Percentiles rank a stretch among this genome's conserved stretches.
Conservation (phyloP, 208 protist species). For the Crithidia mellificae region DNA sequence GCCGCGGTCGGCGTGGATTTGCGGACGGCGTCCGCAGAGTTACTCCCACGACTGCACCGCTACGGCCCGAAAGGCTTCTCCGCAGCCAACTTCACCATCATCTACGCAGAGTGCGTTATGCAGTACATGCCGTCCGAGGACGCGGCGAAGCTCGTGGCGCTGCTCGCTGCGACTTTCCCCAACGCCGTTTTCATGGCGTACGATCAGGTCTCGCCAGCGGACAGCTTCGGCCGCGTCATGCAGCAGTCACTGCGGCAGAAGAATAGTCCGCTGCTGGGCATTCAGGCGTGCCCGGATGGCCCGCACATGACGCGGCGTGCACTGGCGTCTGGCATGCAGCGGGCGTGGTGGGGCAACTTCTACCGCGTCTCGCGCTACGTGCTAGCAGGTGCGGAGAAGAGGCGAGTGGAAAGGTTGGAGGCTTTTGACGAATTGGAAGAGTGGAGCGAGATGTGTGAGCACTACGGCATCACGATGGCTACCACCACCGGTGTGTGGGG, state of each 20-base stretch:
- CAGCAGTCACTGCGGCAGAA: slow-evolving; percentile 57
- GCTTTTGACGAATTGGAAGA: slow-evolving; percentile 89
- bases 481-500: slow-evolving; percentile 31
- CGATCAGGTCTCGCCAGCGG: slow-evolving; percentile 75
- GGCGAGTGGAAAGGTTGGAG: slow-evolving; percentile 74
- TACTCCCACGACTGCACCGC: slow-evolving; percentile 40
- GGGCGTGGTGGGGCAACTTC: slow-evolving; percentile 74
- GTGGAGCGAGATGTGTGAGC: slow-evolving; percentile 92
- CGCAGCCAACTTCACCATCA: slow-evolving; percentile 52
- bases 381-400: slow-evolving; percentile 46
- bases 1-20: slow-evolving; percentile 77
- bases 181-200: slow-evolving; percentile 75
- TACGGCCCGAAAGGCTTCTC: slow-evolving; percentile 37
- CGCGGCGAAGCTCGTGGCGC: slow-evolving; percentile 52
- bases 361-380: slow-evolving; percentile 70
- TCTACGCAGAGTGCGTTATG: slow-evolving; percentile 93
- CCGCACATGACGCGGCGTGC: slow-evolving; percentile 56
- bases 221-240: slow-evolving; percentile 90
- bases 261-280: slow-evolving; percentile 74
- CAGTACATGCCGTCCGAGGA: slow-evolving; percentile 85
- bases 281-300: slow-evolving; percentile 47
- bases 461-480: slow-evolving; percentile 88
- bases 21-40: slow-evolving; percentile 35
- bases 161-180: slow-evolving; percentile 53
- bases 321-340: slow-evolving; percentile 51